Evolutionary conservation across 1,284 basidiomycete genomes (phyloP).

Genomic region (Tylopilus sp.): DNA sequence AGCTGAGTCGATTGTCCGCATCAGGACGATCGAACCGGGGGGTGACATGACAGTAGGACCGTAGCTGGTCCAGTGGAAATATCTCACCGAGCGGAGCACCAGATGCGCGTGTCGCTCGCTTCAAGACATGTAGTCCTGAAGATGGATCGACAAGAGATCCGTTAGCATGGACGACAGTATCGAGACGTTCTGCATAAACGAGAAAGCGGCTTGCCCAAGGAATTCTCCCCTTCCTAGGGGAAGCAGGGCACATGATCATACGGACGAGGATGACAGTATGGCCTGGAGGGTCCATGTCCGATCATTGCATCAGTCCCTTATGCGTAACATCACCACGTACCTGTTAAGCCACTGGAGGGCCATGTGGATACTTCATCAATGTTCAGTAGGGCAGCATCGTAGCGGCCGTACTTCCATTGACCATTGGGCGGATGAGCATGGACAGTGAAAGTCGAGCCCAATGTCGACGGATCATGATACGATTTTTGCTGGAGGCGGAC

Average conservation of each 20-base stretch:
- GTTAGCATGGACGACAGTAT: background rate
- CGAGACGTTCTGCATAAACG: background rate
- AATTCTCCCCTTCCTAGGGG: background rate
- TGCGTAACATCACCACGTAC: conserved; percentile 16
- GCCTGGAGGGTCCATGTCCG: conserved; percentile 25
- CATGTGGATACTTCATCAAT: conserved; percentile 26
- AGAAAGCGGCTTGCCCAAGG: background rate
- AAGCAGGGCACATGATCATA: conserved; percentile 38
- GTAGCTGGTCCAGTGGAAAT: conserved; percentile 39
- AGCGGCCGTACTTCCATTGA: conserved; percentile 1
- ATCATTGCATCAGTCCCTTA: no score
- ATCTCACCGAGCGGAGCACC: conserved; percentile 33
- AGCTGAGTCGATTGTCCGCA: conserved; percentile 35
- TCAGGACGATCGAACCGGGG: conserved; percentile 34
- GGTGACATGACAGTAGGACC: conserved; percentile 33
- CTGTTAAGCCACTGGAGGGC: conserved; percentile 39
- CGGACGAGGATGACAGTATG: conserved; percentile 38
- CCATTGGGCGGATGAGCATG: conserved; percentile 24
- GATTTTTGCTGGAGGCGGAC: conserved; percentile 15
- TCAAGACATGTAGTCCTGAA: conserved; percentile 36
- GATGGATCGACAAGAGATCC: conserved; percentile 16
- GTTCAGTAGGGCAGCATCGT: conserved; percentile 37
- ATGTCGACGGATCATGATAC: background rate
- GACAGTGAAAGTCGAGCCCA: background rate
- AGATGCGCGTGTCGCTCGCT: conserved; percentile 22